Percentiles rank a stretch among this genome's conserved stretches.
Conservation (phyloP, 345 rosid species). For the Microthlaspi erraticum region DNA sequence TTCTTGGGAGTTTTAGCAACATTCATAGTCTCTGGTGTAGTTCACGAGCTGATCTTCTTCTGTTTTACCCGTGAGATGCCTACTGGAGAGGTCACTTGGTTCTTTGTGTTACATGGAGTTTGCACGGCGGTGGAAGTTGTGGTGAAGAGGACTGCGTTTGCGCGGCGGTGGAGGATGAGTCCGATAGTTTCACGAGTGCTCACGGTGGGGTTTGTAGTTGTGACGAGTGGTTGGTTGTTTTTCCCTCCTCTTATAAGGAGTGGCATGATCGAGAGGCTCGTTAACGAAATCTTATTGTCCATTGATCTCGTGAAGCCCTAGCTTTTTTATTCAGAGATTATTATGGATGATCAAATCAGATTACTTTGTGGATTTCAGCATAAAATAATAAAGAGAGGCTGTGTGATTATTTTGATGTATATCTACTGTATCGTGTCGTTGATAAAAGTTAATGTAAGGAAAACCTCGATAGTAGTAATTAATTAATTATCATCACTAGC, state of each 20-base stretch:
- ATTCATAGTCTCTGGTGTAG: slow-evolving; percentile 45
- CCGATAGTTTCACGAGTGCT: slow-evolving; percentile 32
- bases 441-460: too few species aligned
- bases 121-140: slow-evolving; percentile 45
- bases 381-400: too few species aligned
- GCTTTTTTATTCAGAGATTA: background rate
- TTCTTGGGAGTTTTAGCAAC: slow-evolving; percentile 31
- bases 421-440: too few species aligned
- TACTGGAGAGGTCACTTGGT: slow-evolving; percentile 49
- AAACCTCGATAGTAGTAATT: too few species aligned
- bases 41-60: slow-evolving; percentile 47
- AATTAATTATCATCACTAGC: too few species aligned
- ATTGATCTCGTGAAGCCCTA: slow-evolving; percentile 21
- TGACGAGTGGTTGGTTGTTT: slow-evolving; percentile 51
- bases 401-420: too few species aligned
- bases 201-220: slow-evolving; percentile 49
- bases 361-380: too few species aligned
- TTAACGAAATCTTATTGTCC: slow-evolving; percentile 33
- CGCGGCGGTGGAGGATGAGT: slow-evolving; percentile 30
- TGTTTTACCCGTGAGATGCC: slow-evolving; percentile 35
- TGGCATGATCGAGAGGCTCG: slow-evolving; percentile 22
- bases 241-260: slow-evolving; percentile 46
- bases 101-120: slow-evolving; percentile 51
- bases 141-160: slow-evolving; percentile 27
- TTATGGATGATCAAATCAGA: too few species aligned